Base-by-base conservation (phyloP, 2,329 filamentous ascomycete species). In the Epichloe typhina region DNA sequence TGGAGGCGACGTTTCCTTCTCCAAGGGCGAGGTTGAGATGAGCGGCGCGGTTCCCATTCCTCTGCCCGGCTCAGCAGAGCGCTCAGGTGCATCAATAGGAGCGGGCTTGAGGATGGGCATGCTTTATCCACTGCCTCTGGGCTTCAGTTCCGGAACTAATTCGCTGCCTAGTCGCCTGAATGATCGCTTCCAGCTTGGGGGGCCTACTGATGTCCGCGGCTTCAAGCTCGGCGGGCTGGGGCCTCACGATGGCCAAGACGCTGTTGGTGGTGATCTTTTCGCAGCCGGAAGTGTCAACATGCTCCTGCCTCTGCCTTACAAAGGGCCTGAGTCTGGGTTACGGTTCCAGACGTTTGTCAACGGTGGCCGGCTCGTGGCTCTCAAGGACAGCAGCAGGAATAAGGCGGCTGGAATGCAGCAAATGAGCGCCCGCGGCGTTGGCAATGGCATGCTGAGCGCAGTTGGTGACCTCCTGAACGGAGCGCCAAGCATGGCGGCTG, bases 101-200 rank as follows among this genome's bases (percentile, higher is more conserved):
- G 86, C 81, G 15, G 87, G 90, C 13, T 71, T 97, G 50, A 80
- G 91, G 48, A 80, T 86, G 19, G 93, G 93, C 37, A 64, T 95
- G 46, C 74, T 98, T 8, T 95, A 85, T 63, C 93, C 93, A 1
- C 72, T 98, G 15, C 77, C 86, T 2, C 70, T 85, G 7, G 80
- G 80, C 6, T 79, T 75, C 58, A 66, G 70, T 15, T 59, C 74
- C 49, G 61, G 67, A 17, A 71, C 72, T 46, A 70, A 71, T 19
- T 76, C 83, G 0, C 73, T 77, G 23, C 79, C 84, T 4, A 94
- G 87, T 57, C 82, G 88, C 33, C 78, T 97, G 61, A 96, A 94
- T 64, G 93, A 98, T 66, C 88, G 93, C 43, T 98, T 98, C 72
- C 82, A 89, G 61, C 85, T 98, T 35, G 93, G 93, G 93, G 93